Percentiles rank a stretch among this genome's conserved stretches.
Evolutionary conservation across 192 early-diverging fungal species (phyloP).

Genomic region (Podila horticola): DNA sequence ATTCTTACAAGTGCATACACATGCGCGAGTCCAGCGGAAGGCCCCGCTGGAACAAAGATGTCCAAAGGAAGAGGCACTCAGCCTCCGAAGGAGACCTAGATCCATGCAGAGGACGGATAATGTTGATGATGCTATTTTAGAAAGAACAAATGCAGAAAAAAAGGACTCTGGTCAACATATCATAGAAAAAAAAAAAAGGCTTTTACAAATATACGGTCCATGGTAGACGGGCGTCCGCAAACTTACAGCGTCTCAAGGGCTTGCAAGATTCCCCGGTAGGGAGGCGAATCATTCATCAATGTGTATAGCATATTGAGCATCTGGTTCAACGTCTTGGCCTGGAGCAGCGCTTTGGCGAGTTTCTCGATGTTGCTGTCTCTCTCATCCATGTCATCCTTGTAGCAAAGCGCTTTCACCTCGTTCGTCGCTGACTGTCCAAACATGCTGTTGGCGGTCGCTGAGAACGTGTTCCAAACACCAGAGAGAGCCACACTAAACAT

Average conservation of each 20-base stretch:
- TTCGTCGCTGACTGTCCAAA: slow-evolving; percentile 2
- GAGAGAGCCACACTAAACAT: slow-evolving; percentile 12
- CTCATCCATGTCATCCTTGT: slow-evolving; percentile 1
- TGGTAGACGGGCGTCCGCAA: too few species aligned
- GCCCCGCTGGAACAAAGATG: slow-evolving; percentile 12
- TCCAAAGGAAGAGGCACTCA: slow-evolving; percentile 12
- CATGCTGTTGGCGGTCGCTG: slow-evolving; percentile 5
- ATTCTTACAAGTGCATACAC: slow-evolving; percentile 17
- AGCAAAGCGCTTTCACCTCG: slow-evolving; percentile 5
- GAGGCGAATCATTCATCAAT: too few species aligned
- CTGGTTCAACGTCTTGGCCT: not conserved
- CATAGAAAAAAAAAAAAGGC: not conserved
- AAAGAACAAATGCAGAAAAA: not conserved
- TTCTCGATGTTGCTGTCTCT: not conserved
- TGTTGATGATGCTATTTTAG: slow-evolving; percentile 6
- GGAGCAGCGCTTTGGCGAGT: not conserved
- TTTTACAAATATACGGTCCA: too few species aligned
- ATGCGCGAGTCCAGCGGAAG: slow-evolving; percentile 12
- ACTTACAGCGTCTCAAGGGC: too few species aligned
- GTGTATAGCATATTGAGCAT: not conserved
- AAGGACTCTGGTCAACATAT: not conserved
- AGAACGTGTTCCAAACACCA: slow-evolving; percentile 13
- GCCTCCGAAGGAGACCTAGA: slow-evolving; percentile 13
- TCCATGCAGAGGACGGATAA: slow-evolving; percentile 19
- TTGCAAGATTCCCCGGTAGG: too few species aligned